Evolutionary conservation across 2,329 filamentous ascomycete genomes (phyloP).

Genomic region (Akanthomyces uredinophilus): DNA sequence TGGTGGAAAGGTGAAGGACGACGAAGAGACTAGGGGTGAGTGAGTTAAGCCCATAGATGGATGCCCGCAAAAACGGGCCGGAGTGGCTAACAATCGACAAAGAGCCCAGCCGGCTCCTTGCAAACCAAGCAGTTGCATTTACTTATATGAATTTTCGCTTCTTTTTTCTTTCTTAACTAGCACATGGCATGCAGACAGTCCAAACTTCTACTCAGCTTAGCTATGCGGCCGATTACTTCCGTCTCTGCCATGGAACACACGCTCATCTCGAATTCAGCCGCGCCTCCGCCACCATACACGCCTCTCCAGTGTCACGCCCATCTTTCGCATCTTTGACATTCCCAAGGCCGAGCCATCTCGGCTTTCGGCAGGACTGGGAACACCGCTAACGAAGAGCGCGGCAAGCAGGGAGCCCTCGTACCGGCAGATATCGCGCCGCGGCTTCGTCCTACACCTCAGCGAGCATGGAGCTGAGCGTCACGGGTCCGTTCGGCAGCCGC

Average conservation of each 20-base stretch:
- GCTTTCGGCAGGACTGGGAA: slow-evolving; percentile 20
- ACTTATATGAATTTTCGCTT: too few relatives aligned
- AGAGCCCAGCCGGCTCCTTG: neutral
- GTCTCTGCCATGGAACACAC: neutral
- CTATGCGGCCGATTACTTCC: too few relatives aligned
- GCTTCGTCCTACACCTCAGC: slow-evolving; percentile 17
- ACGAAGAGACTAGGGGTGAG: neutral
- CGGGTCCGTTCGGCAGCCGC: slow-evolving; percentile 20
- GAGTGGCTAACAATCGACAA: neutral
- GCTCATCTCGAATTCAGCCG: neutral
- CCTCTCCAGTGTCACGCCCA: slow-evolving; percentile 16
- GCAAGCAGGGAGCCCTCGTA: slow-evolving; percentile 18
- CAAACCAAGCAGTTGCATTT: neutral
- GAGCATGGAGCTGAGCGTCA: slow-evolving; percentile 18
- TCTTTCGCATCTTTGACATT: slow-evolving; percentile 20
- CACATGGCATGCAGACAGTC: neutral
- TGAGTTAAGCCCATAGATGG: neutral
- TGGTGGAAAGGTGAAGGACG: neutral
- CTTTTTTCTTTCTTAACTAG: too few relatives aligned
- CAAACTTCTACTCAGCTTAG: too few relatives aligned
- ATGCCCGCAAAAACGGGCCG: slow-evolving; percentile 6
- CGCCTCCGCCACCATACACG: neutral
- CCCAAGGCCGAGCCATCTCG: slow-evolving; percentile 20
- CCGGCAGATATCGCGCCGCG: slow-evolving; percentile 17
- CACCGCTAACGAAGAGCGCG: slow-evolving; percentile 15